Percentiles rank a stretch among this genome's conserved stretches.
These are phyloP conservation scores for Euphorbia pulcherrima DNA, from an alignment of 345 rosid species.

Conservation along the genomic window DNA sequence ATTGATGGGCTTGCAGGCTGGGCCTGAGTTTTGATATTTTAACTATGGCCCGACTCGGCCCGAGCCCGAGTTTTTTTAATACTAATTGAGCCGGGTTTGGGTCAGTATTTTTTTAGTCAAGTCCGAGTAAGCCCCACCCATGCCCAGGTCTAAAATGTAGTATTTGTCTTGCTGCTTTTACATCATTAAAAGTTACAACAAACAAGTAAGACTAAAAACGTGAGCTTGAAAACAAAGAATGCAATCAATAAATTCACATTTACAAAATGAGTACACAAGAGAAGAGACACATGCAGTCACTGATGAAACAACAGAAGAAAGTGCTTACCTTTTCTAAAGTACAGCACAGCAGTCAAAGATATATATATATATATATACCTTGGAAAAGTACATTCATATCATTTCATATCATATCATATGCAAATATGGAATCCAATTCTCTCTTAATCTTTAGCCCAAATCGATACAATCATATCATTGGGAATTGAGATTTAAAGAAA, in stretches of 20 bases:
- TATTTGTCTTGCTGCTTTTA: neutral
- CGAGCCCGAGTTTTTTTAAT: too few relatives aligned
- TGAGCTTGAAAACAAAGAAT: neutral
- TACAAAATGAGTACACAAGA: neutral
- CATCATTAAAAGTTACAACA: too few relatives aligned
- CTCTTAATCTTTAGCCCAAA: conserved; percentile 17
- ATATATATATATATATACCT: neutral
- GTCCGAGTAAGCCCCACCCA: too few relatives aligned
- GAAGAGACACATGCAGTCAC: conserved; percentile 3
- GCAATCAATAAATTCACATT: neutral
- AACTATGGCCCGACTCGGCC: too few relatives aligned
- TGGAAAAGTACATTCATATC: conserved; percentile 20
- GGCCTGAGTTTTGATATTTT: too few relatives aligned
- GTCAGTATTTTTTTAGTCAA: too few relatives aligned
- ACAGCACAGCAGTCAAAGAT: conserved; percentile 31
- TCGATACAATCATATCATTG: neutral
- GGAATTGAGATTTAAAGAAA: conserved; percentile 14
- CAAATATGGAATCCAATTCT: conserved; percentile 34
- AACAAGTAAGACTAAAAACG: too few relatives aligned
- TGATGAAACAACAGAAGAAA: conserved; percentile 9
- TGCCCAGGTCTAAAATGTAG: too few relatives aligned
- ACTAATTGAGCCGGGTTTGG: too few relatives aligned
- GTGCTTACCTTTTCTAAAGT: conserved; percentile 20
- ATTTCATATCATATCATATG: neutral
- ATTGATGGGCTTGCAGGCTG: too few relatives aligned